These are phyloP conservation scores for Inga oerstediana DNA, from an alignment of 306 rosid genomes.

Conservation along the genomic window DNA sequence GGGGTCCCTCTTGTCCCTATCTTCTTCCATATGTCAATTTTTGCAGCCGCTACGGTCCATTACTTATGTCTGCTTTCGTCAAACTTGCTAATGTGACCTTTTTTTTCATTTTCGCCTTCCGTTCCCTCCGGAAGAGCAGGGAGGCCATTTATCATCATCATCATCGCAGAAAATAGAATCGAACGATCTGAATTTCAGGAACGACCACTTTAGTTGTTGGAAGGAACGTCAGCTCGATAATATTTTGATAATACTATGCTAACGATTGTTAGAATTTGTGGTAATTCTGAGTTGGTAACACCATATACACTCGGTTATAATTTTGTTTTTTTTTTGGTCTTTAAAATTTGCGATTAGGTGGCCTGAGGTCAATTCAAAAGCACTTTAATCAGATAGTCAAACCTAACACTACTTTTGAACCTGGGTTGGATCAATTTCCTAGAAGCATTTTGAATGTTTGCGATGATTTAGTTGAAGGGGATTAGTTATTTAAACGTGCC, in stretches of 20 bases:
- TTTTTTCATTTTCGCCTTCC: conserved; percentile 27
- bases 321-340: too few relatives aligned
- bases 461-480: not conserved
- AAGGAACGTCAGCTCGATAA: not conserved
- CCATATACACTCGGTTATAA: not conserved
- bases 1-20: conserved; percentile 46
- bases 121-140: conserved; percentile 25
- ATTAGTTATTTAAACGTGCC: not conserved
- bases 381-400: not conserved
- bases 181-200: not conserved
- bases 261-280: not conserved
- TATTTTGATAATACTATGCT: not conserved
- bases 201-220: not conserved
- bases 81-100: conserved; percentile 16
- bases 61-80: conserved; percentile 33
- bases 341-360: not conserved
- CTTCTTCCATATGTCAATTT: conserved; percentile 23
- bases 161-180: not conserved
- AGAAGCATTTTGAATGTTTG: not conserved
- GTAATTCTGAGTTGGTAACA: not conserved
- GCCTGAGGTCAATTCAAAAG: not conserved
- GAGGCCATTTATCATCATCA: not conserved
- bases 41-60: conserved; percentile 29
- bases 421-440: not conserved
- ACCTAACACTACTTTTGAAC: not conserved